Base-by-base conservation (phyloP, 2,329 filamentous ascomycete genomes). In the Calonectria ilicicola region DNA sequence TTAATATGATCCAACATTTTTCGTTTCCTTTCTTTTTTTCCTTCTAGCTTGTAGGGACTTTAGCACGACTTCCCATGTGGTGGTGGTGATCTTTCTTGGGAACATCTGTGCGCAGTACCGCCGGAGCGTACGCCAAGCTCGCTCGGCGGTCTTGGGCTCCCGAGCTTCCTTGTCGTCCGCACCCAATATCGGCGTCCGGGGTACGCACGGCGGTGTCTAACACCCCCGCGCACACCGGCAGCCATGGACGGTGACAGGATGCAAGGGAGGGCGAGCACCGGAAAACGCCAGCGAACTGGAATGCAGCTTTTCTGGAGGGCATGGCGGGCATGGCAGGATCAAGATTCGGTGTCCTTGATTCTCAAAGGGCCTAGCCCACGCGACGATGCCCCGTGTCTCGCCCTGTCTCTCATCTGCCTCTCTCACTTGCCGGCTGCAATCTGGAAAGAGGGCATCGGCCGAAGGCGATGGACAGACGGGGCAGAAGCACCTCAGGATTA, bases 181-280 rank as follows among this genome's bases (percentile, higher is more conserved):
- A 60, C 51, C 51, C 29, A 70, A 53, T 47, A 44, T 66, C 27
- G 68, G 51, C 68, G 68, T 70, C 62, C 44, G 68, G 68, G 68
- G 63, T 70, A 44, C 63, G 56, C 44, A 63, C 46, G 35, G 46
- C 38, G 21, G 23, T 46, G 38, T 58, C 58, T 63, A 21, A 42
- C 58, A 46, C 58, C 38, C 40, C 58, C 58, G 58, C 58, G 58
- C 40, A 29, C 53, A 44, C 19, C 47, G 40, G 12, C 29, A 14
- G 49, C 21, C 35, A 38, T 69, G 35, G 60, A 63, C 35, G 46
- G 27, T 40, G 26, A 38, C 38, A 40, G 21, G 53, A 29, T 67
- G 69, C 69, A 71, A 70, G 63, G 69, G 69, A 62, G 60, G 47
- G 35, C 19, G 19, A 60, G 27, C 23, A 60, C 38, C 56, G 27